These are phyloP conservation scores for Microcera coccophila DNA, from an alignment of 2,329 filamentous ascomycete genomes.

Conservation along the genomic window DNA sequence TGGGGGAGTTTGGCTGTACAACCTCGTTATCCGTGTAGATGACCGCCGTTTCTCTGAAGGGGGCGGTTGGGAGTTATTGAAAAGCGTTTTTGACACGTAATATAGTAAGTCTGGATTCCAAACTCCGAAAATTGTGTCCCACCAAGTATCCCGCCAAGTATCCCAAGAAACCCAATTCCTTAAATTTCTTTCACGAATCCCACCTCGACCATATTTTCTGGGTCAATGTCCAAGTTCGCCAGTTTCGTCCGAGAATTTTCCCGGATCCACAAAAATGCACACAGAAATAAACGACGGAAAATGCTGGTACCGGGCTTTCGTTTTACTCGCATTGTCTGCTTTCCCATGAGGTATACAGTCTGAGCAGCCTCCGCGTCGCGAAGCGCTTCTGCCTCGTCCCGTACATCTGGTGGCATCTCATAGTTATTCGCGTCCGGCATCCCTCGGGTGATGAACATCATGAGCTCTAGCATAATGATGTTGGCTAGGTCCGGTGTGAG, in stretches of 20 bases:
- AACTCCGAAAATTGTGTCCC: not conserved
- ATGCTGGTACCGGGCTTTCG: constrained; percentile 33
- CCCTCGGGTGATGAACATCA: constrained; percentile 47
- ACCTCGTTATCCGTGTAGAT: no score
- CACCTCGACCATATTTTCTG: constrained; percentile 62
- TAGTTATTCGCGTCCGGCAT: constrained; percentile 23
- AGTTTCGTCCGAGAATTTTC: constrained; percentile 66
- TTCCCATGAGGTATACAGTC: constrained; percentile 56
- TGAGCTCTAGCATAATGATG: constrained; percentile 55
- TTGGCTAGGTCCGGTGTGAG: constrained; percentile 59
- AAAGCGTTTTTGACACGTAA: no score
- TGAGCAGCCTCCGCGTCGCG: constrained; percentile 44
- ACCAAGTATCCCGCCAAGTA: no score
- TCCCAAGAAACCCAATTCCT: constrained; percentile 34
- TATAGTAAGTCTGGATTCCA: not conserved
- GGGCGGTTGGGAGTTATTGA: no score
- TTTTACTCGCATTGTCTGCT: constrained; percentile 52
- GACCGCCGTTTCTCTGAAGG: no score
- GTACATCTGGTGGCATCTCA: constrained; percentile 22
- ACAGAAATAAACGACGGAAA: constrained; percentile 45
- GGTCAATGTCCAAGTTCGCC: constrained; percentile 48
- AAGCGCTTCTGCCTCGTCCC: constrained; percentile 41
- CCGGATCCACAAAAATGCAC: constrained; percentile 59
- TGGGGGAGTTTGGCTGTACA: no score
- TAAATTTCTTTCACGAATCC: constrained; percentile 66